Evolutionary conservation across 257 asterid species (phyloP).

Genomic region (Scutellaria galericulata): DNA sequence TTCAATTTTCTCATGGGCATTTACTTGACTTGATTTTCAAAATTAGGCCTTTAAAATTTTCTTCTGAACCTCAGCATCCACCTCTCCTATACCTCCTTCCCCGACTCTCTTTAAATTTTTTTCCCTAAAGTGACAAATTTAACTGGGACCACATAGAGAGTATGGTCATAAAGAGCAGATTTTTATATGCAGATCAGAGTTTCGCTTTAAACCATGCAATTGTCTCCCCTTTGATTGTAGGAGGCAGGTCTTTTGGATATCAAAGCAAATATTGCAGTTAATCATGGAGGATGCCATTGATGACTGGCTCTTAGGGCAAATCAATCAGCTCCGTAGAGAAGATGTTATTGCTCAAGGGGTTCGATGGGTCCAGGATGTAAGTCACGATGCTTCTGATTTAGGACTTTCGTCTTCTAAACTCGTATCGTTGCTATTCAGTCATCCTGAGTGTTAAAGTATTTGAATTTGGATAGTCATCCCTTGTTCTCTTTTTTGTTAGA

Average conservation of each 20-base stretch:
- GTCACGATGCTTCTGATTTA: conserved; percentile 39
- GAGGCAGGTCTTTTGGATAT: conserved; percentile 97
- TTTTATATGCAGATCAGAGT: conserved; percentile 18
- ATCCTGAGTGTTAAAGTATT: not conserved
- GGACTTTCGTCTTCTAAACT: not conserved
- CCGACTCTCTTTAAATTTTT: not conserved
- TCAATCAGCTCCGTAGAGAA: conserved; percentile 88
- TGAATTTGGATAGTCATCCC: not conserved
- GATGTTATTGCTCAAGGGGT: conserved; percentile 75
- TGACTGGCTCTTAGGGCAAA: conserved; percentile 88
- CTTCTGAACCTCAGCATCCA: too few relatives aligned
- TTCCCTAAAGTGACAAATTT: conserved; percentile 9
- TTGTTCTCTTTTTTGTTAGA: too few relatives aligned
- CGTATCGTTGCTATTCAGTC: not conserved
- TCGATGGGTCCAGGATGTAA: conserved; percentile 78
- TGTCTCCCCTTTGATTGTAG: conserved; percentile 46
- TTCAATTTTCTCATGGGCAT: not conserved
- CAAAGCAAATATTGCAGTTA: conserved; percentile 88
- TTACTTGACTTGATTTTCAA: too few relatives aligned
- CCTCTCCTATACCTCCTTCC: too few relatives aligned
- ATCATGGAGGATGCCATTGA: conserved; percentile 97
- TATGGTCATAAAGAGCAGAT: not conserved
- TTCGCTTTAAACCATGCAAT: not conserved
- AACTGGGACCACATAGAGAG: not conserved
- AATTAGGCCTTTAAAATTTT: too few relatives aligned